Conservation (phyloP, 1,284 basidiomycete genomes). For the Tilletiopsis washingtonensis region DNA sequence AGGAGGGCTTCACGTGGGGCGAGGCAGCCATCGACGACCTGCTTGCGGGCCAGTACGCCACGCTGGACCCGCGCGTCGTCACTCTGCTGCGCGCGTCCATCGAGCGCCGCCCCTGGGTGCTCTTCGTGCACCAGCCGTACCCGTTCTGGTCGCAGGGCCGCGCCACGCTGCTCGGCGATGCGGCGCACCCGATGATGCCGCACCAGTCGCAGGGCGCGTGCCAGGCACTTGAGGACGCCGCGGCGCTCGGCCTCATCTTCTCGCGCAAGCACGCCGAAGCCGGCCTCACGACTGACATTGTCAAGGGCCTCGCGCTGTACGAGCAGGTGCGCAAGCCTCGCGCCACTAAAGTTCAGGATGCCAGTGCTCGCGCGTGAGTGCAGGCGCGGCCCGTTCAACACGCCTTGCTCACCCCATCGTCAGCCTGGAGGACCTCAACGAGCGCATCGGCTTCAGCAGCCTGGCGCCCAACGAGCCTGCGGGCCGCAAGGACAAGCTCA, state of each 20-base stretch:
- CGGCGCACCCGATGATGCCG: conserved; percentile 35
- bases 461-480: conserved; percentile 41
- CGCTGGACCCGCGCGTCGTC: conserved; percentile 44
- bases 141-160: conserved; percentile 30
- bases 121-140: conserved; percentile 41
- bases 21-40: conserved; percentile 46
- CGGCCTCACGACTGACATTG: conserved; percentile 38
- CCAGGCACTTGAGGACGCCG: conserved; percentile 17
- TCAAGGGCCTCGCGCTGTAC: conserved; percentile 45
- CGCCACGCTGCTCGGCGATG: conserved; percentile 44
- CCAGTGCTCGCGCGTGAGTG: too few relatives aligned
- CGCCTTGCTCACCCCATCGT: too few relatives aligned
- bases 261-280: conserved; percentile 3
- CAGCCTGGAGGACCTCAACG: conserved; percentile 49
- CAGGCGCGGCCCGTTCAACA: too few relatives aligned
- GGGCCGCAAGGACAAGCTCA: conserved; percentile 48
- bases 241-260: conserved; percentile 12
- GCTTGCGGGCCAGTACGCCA: conserved; percentile 40
- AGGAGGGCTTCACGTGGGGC: conserved; percentile 48
- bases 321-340: conserved; percentile 48
- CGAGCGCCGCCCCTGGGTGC: conserved; percentile 39
- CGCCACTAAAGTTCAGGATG: conserved; percentile 48
- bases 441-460: conserved; percentile 48
- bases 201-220: conserved; percentile 15
- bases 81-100: conserved; percentile 44